A percentile compares a stretch with the other conserved stretches of the same genome.
These are phyloP conservation scores for Crithidia mellificae DNA, from an alignment of 208 protist species.

Conservation along the genomic window DNA sequence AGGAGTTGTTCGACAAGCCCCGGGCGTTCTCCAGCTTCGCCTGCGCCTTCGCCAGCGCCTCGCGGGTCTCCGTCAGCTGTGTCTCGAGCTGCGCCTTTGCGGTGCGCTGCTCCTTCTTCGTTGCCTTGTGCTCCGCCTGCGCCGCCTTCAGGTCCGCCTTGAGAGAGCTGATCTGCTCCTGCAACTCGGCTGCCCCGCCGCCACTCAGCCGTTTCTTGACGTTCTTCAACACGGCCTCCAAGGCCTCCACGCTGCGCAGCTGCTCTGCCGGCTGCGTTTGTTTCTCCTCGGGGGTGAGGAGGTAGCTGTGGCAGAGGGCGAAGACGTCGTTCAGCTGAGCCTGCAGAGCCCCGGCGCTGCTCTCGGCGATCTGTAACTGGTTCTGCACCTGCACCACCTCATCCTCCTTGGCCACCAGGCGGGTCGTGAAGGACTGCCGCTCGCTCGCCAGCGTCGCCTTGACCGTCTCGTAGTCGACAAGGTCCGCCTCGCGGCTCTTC, in stretches of 20 bases:
- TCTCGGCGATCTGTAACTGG: conserved; percentile 71
- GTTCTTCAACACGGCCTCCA: conserved; percentile 50
- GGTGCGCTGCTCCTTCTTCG: conserved; percentile 34
- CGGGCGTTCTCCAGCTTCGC: conserved; percentile 25
- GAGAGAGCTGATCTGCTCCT: conserved; percentile 42
- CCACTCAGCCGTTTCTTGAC: conserved; percentile 24
- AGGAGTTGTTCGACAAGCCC: conserved; percentile 11
- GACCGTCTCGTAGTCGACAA: conserved; percentile 65
- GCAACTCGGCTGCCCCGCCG: conserved; percentile 41
- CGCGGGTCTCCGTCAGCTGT: conserved; percentile 26
- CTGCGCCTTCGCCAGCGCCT: conserved; percentile 25
- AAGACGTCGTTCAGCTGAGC: conserved; percentile 58
- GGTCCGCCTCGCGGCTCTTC: conserved; percentile 75
- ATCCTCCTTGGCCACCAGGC: conserved; percentile 58
- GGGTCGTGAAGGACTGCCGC: conserved; percentile 37
- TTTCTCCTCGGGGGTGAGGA: conserved; percentile 33
- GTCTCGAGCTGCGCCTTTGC: conserved; percentile 36
- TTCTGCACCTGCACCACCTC: conserved; percentile 63
- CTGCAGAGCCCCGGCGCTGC: conserved; percentile 40
- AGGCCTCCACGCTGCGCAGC: conserved; percentile 48
- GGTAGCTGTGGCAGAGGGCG: conserved; percentile 57
- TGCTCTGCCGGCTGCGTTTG: conserved; percentile 27
- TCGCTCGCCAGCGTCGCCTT: conserved; percentile 51
- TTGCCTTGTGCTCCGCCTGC: conserved; percentile 45
- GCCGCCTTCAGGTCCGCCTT: conserved; percentile 45